These are phyloP conservation scores for Musa troglodytarum DNA, from an alignment of 176 grass and related monocot species.

Conservation along the genomic window DNA sequence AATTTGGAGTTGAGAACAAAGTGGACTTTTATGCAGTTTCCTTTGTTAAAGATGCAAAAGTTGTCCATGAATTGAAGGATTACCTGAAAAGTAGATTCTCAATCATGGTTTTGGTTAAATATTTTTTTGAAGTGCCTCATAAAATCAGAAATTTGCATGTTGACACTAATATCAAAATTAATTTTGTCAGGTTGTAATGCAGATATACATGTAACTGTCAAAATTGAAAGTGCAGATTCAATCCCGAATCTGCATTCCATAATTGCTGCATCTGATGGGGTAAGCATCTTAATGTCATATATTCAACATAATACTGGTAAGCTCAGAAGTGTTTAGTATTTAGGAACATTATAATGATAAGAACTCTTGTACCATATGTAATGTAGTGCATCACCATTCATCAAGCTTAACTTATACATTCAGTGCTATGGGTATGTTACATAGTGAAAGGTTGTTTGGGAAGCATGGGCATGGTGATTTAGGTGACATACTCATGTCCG, in stretches of 20 bases:
- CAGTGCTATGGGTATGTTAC: too few species aligned
- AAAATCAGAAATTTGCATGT: not conserved
- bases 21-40: slow-evolving; percentile 99
- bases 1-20: slow-evolving; percentile 96
- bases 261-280: slow-evolving; percentile 95
- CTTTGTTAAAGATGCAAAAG: slow-evolving; percentile 97
- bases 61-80: slow-evolving; percentile 94
- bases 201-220: slow-evolving; percentile 91
- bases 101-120: not conserved
- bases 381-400: too few species aligned
- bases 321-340: too few species aligned
- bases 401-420: too few species aligned
- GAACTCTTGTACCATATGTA: too few species aligned
- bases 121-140: not conserved
- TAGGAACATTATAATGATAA: too few species aligned
- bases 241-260: slow-evolving; percentile 94
- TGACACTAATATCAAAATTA: slow-evolving; percentile 9
- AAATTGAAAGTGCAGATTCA: slow-evolving; percentile 99
- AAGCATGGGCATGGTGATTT: too few species aligned
- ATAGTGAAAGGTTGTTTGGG: too few species aligned
- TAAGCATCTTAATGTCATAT: slow-evolving; percentile 24
- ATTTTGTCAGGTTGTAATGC: slow-evolving; percentile 64
- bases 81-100: slow-evolving; percentile 73
- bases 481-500: too few species aligned
- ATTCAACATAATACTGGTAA: not conserved